These are phyloP conservation scores for Hymenotorrendiella dingleyae DNA, from an alignment of 2,329 filamentous ascomycete species.

Conservation along the genomic window DNA sequence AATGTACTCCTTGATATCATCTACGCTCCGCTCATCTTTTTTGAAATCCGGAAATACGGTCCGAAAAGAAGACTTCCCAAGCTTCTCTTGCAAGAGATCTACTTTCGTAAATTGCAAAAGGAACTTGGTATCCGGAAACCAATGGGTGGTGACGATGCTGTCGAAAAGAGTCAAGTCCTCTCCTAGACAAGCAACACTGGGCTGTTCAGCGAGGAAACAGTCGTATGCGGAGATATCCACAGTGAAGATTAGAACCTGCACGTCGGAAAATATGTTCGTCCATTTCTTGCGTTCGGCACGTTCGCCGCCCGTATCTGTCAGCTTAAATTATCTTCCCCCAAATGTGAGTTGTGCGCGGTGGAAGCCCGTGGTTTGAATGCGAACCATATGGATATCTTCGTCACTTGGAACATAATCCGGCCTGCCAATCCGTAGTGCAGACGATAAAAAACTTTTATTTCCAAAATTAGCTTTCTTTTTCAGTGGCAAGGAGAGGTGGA, in stretches of 20 bases:
- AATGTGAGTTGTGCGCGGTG: slow-evolving; percentile 96
- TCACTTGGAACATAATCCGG: slow-evolving; percentile 94
- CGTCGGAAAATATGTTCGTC: slow-evolving; percentile 98
- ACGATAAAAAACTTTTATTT: slow-evolving; percentile 90
- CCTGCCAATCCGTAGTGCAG: slow-evolving; percentile 82
- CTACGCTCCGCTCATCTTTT: slow-evolving; percentile 32
- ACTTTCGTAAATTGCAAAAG: slow-evolving; percentile 73
- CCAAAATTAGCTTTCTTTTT: too few species aligned
- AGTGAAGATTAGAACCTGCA: slow-evolving; percentile 92
- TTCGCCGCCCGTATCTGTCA: slow-evolving; percentile 97
- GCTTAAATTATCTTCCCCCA: slow-evolving; percentile 76
- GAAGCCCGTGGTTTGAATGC: slow-evolving; percentile 97
- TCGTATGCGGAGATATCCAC: slow-evolving; percentile 98
- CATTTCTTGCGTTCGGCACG: slow-evolving; percentile 97
- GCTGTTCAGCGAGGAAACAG: slow-evolving; percentile 29
- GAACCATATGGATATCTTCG: slow-evolving; percentile 88
- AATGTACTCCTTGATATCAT: slow-evolving; percentile 5
- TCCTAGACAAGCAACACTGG: not conserved
- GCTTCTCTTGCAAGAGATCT: slow-evolving; percentile 70
- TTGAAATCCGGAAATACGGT: slow-evolving; percentile 72
- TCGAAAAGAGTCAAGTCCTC: slow-evolving; percentile 49
- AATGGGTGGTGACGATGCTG: slow-evolving; percentile 66
- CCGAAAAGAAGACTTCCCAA: slow-evolving; percentile 67
- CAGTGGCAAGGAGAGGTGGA: too few species aligned
- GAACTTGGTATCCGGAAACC: slow-evolving; percentile 68